phyloP scores from a whole-genome alignment of 768 basidiomycete genomes.

The Mycena vitilis region DNA sequence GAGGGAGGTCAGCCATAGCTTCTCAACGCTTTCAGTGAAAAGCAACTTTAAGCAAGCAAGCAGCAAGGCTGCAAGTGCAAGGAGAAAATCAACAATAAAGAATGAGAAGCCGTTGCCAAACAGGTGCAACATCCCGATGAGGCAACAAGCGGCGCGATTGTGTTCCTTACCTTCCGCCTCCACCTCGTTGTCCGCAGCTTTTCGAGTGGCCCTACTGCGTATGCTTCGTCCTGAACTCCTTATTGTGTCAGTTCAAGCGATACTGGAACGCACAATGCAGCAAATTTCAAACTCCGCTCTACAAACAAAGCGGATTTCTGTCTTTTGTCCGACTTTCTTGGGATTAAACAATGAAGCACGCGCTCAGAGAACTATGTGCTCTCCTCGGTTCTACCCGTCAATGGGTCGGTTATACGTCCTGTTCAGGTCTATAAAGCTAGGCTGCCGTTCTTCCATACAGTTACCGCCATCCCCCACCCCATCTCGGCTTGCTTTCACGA shows the following conservation, averaged over 20 bases:
- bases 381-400: constrained; percentile 18
- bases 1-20: constrained; percentile 20
- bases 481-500: constrained; percentile 25
- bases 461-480: constrained; percentile 27
- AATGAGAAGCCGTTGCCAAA: not conserved
- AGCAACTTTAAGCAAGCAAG: too few species aligned
- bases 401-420: constrained; percentile 22
- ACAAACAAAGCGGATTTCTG: constrained; percentile 17
- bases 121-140: not conserved
- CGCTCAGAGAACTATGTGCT: constrained; percentile 16
- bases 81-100: not conserved
- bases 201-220: not conserved
- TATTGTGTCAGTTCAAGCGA: constrained; percentile 15
- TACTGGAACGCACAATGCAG: constrained; percentile 16
- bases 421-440: constrained; percentile 33
- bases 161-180: not conserved
- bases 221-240: not conserved
- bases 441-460: not conserved
- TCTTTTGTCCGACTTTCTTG: constrained; percentile 22
- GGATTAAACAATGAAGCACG: constrained; percentile 20
- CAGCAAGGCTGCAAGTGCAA: too few species aligned
- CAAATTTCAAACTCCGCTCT: constrained; percentile 26
- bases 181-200: not conserved
- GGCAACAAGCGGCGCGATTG: not conserved
- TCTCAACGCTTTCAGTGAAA: not conserved